phyloP scores from a whole-genome alignment of 352 stramenopile genomes.

The Achlya hypogyna region DNA sequence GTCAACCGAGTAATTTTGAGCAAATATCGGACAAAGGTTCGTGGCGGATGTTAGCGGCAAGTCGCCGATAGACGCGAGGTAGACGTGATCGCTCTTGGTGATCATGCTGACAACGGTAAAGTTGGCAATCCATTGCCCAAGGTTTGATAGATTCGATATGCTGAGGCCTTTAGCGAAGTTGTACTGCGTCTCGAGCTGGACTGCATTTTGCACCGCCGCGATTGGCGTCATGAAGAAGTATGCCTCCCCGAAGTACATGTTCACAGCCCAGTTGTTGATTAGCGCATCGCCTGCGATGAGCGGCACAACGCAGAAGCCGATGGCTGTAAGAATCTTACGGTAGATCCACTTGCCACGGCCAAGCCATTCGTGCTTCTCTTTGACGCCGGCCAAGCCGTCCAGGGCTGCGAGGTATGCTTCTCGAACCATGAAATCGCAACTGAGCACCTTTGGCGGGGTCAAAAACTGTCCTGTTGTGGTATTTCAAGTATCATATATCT shows the following conservation, averaged over 20 bases:
- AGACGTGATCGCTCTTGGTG: not conserved
- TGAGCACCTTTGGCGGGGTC: no score
- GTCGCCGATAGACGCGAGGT: not conserved
- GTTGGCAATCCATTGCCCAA: conserved; percentile 18
- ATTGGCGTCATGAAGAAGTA: conserved; percentile 6
- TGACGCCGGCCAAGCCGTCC: no score
- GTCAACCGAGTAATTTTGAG: not conserved
- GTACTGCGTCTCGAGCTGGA: not conserved
- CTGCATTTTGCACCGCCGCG: not conserved
- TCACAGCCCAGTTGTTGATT: conserved; percentile 12
- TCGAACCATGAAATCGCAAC: no score
- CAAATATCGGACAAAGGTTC: conserved; percentile 3
- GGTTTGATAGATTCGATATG: conserved; percentile 10
- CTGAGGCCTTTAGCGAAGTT: not conserved
- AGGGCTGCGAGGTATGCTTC: no score
- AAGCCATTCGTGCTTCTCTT: not conserved
- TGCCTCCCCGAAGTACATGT: conserved; percentile 7
- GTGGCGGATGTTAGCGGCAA: not conserved
- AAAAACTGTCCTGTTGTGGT: not conserved
- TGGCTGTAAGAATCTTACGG: not conserved
- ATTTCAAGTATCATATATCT: no score
- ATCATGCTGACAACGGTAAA: not conserved
- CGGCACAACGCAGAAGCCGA: not conserved
- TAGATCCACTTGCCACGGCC: not conserved
- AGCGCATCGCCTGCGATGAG: not conserved